Evolutionary conservation across 2,329 filamentous ascomycete species (phyloP), one percentile per base, ranked within the genome.

Genomic region (Curvularia verruculosa): DNA sequence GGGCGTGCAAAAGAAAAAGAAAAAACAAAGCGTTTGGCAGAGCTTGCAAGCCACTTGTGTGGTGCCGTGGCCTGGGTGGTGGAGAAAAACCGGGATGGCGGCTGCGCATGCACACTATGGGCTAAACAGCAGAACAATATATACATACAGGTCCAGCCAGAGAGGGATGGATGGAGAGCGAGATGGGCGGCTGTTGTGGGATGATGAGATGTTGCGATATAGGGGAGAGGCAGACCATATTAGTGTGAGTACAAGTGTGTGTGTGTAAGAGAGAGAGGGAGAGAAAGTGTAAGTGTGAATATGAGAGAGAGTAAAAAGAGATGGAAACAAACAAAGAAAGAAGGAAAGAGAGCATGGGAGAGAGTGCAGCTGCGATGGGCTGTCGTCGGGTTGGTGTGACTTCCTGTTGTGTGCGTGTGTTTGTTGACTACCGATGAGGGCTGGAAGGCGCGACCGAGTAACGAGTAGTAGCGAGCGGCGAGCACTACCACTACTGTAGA

Each of bases 341-440:
- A 63, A 44, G 53, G 59, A 19, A 39, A 39, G 18, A 39, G 18
- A 39, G 36, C 7, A 15, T n/a, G 34, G 13, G 3, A 13, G 34
- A 37, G 13, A 6, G n/a, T n/a, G n/a, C n/a, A n/a, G 36, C 4
- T 10, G 36, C 13, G 39, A 39, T 19, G 19, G 37, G 43, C 50
- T 31, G 39, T 39, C 49, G 60, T 60, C 61, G 54, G 55, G 52
- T 51, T 49, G 55, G 61, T 64, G 60, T 47, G 48, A 60, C 58
- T 60, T 61, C 54, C 54, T 52, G 44, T 39, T 44, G 37, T 60
- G 61, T n/a, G n/a, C n/a, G n/a, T n/a, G n/a, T n/a, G n/a, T n/a
- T 53, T 60, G 58, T 54, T 49, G 43, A 58, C 60, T 60, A 67
- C 65, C 61, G 63, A 64, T 61, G 51, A 58, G 40, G 57, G 50